Base-by-base conservation (phyloP, 1,139 yeast species). In the Suhomyces anneliseae region DNA sequence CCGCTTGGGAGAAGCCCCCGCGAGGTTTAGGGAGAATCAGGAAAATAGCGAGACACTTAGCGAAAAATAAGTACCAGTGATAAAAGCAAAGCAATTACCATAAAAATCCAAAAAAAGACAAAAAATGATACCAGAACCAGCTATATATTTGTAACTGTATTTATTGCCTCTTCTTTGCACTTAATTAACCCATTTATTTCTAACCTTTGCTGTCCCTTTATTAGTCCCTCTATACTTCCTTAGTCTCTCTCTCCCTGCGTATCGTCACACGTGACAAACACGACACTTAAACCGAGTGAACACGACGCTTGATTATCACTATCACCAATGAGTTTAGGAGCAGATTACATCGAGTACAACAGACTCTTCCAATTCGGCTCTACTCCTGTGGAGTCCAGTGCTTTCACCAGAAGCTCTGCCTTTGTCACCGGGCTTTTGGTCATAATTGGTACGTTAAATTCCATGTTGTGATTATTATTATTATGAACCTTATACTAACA, bases 331-430 rank as follows among this genome's bases (percentile, higher is more conserved):
- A 49, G 65, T 40, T 53, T 51, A 45, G 72, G 72, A 42, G 72
- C 61, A 38, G 50, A 67, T 33, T 71, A 69, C 60, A 68, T 65
- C 41, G 66, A 67, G 44, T 66, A 60, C 56, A 48, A 61, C 27
- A 53, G 52, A 36, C 49, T 64, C 38, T 71, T 62, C 56, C 48
- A 47, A 39, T 41, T 49, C 7, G 62, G 54, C 11, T 64, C 74
- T 6, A 45, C 51, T 24, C 68, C 74, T 3, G 66, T 72, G 24
- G 53, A 47, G 37, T 52, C 59, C 27, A 50, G 55, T 43, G 48
- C 46, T 27, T 47, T 53, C 45, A 46, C 46, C 45, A 46, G 49
- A 26, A 47, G 51, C 51, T 56, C 60, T 15, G 57, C 57, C 27
- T 35, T 55, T 32, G 38, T 56, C 39, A 57, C 66, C 27, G 48